Conservation (phyloP, 441 rosid species). For the Dalechampia spathulata region DNA sequence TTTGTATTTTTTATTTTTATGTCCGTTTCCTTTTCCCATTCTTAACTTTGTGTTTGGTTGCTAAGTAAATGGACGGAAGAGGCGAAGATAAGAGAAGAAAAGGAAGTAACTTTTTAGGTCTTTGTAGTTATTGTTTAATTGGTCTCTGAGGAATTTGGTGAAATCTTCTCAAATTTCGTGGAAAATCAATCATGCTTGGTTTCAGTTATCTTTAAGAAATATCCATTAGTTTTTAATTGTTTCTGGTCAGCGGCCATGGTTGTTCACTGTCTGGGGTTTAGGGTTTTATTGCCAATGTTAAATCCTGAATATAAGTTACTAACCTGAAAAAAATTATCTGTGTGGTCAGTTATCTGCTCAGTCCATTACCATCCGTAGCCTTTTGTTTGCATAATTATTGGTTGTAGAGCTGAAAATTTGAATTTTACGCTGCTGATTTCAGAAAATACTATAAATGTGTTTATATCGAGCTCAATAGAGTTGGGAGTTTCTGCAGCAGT, state of each 20-base stretch:
- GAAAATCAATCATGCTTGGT: not conserved
- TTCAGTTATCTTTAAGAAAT: not conserved
- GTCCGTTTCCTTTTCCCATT: not conserved
- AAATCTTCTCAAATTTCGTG: not conserved
- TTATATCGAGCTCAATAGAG: not conserved
- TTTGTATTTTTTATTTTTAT: not conserved
- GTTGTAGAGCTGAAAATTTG: not conserved
- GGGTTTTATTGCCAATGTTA: constrained; percentile 4
- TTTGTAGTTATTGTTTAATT: not conserved
- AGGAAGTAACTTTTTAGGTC: not conserved
- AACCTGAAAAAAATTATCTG: no score
- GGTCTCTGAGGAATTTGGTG: not conserved
- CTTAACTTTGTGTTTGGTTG: not conserved
- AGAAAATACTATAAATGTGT: not conserved
- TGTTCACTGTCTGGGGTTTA: not conserved
- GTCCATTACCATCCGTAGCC: no score
- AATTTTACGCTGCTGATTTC: not conserved
- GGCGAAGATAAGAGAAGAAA: not conserved
- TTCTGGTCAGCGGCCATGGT: no score
- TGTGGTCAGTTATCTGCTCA: no score
- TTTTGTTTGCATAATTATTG: no score
- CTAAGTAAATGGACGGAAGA: constrained; percentile 3
- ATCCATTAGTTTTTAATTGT: no score
- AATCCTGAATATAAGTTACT: not conserved
- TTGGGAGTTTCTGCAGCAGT: not conserved